Percentiles rank a stretch among this genome's conserved stretches.
Evolutionary conservation across 495 filamentous ascomycete species (phyloP).

Genomic region (Acidiella bohemica): DNA sequence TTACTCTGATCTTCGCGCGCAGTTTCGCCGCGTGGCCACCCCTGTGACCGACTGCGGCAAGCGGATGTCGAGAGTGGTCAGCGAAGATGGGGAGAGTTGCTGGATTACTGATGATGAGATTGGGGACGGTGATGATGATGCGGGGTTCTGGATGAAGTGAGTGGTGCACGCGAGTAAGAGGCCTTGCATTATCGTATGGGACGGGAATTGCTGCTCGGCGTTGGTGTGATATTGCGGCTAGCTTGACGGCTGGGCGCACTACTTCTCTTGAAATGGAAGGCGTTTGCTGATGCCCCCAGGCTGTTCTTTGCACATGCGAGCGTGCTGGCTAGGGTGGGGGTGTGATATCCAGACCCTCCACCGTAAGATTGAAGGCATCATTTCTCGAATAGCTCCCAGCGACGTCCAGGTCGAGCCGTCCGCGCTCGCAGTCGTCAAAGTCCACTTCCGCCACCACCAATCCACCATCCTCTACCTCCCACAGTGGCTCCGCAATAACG

Average conservation of each 20-base stretch:
- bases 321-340: slow-evolving; percentile 62
- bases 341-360: slow-evolving; percentile 59
- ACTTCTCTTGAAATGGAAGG: too few relatives aligned
- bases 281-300: too few relatives aligned
- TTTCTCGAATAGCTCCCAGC: slow-evolving; percentile 71
- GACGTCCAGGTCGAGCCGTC: slow-evolving; percentile 52
- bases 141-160: not conserved
- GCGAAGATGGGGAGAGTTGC: not conserved
- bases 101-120: slow-evolving; percentile 7
- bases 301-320: too few relatives aligned
- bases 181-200: not conserved
- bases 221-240: too few relatives aligned
- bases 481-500: slow-evolving; percentile 64
- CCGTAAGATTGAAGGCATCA: slow-evolving; percentile 66
- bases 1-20: not conserved
- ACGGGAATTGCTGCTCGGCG: too few relatives aligned
- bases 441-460: slow-evolving; percentile 41
- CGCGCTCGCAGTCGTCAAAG: slow-evolving; percentile 50
- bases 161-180: not conserved
- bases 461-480: slow-evolving; percentile 58
- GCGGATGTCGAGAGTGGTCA: not conserved
- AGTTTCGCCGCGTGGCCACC: not conserved
- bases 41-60: not conserved
- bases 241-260: too few relatives aligned
- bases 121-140: not conserved